Evolutionary conservation across 176 grass and related monocot genomes (phyloP), one percentile per base, ranked within the genome.

Genomic region (Carex pumila): DNA sequence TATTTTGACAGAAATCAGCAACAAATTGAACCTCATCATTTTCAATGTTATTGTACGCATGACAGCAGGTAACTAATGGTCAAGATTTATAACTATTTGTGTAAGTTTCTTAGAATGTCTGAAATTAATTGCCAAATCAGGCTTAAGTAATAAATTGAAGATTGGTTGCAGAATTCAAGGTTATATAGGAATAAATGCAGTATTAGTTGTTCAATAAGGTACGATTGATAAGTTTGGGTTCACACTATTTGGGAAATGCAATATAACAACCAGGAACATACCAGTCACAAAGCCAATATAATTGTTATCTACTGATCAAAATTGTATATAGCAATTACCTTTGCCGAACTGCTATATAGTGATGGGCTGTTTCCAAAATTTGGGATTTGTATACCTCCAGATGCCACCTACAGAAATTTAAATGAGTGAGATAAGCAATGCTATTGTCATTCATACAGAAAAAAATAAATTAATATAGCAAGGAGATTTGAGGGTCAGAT

Each of bases 281-380:
- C 29, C 3, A 18, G 22, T 67, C 65, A 67, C 39, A 49, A 71
- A 49, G 18, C 41, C 39, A 53, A 7, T 14, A 76, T 21, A 54
- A 77, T 25, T 77, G 12, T 77, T 77, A 49, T 77, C 72, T 54
- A 22, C 47, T 3, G 47, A 53, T 74, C n/a, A 52, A 54, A 29
- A 52, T 54, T 31, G 25, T 72, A 72, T 54, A 75, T 21, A 54
- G 71, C 32, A 75, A 75, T 75, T 54, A 75, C 71, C 71, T 54
- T 54, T 15, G 47, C 47, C 34, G 14, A 56, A 78, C 52, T 34
- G 29, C 34, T 34, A 78, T 78, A 78, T 57, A 32, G 73, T 34
- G 52, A 56, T 32, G 73, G 73, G 29, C 73, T 6, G 17, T 78
- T 56, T 78, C 73, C 73, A 78, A 56, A 17, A 78, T 56, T 57